Percentiles rank a stretch among this genome's conserved stretches.
These are phyloP conservation scores for Trypanosoma congolense DNA, from an alignment of 208 protist species.

Conservation along the genomic window DNA sequence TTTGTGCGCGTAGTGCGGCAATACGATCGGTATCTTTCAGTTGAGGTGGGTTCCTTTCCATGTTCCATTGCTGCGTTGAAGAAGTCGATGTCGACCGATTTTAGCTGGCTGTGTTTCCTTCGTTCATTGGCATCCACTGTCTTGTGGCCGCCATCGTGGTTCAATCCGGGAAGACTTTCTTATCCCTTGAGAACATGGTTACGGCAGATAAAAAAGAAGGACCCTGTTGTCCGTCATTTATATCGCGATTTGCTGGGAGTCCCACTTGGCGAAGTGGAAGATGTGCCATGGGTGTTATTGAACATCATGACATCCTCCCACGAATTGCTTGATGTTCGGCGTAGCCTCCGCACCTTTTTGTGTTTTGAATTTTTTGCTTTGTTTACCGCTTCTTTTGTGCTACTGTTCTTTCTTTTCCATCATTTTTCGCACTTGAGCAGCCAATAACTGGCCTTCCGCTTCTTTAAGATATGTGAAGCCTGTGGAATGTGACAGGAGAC, in stretches of 20 bases:
- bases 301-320: constrained; percentile 8
- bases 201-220: constrained; percentile 26
- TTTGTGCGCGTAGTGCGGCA: constrained; percentile 25
- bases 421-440: neutral
- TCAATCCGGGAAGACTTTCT: neutral
- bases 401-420: neutral
- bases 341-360: neutral
- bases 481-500: no score
- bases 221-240: constrained; percentile 44
- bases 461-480: no score
- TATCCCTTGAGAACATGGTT: constrained; percentile 11
- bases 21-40: constrained; percentile 29
- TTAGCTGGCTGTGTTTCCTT: neutral
- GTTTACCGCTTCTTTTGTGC: neutral
- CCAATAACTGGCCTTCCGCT: no score
- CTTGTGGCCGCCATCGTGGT: constrained; percentile 25
- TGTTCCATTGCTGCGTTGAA: constrained; percentile 1
- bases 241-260: constrained; percentile 11
- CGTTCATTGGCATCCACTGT: constrained; percentile 6
- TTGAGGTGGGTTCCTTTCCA: neutral
- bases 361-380: neutral
- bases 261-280: constrained; percentile 19
- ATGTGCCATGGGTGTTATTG: constrained; percentile 22
- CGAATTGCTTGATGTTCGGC: constrained; percentile 9
- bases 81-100: constrained; percentile 12